These are phyloP conservation scores for Paecilomyces dactylethromorphus DNA, from an alignment of 2,329 filamentous ascomycete genomes.

Conservation along the genomic window DNA sequence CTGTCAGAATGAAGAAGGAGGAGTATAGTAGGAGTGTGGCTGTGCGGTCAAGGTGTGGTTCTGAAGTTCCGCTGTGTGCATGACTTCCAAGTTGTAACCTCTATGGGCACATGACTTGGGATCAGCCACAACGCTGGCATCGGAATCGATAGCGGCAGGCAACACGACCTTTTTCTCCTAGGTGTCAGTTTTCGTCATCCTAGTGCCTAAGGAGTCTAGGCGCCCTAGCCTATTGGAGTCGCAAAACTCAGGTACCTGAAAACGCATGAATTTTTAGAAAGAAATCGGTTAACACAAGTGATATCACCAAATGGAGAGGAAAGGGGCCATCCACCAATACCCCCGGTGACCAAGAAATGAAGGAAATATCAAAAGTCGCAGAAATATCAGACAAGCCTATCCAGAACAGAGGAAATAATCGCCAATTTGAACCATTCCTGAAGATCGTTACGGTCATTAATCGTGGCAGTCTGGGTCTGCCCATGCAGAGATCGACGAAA, in stretches of 20 bases:
- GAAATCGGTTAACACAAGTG: neutral
- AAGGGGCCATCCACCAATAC: neutral
- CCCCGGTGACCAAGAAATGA: conserved; percentile 4
- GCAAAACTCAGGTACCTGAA: neutral
- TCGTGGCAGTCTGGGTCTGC: conserved; percentile 9
- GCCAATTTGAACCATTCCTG: conserved; percentile 5
- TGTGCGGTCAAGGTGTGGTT: neutral
- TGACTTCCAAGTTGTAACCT: neutral
- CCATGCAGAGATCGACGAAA: neutral
- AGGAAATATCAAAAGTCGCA: conserved; percentile 2
- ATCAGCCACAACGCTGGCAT: neutral
- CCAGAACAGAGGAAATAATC: conserved; percentile 12
- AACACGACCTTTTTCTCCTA: neutral
- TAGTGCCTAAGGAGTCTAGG: neutral
- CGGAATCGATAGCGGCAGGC: neutral
- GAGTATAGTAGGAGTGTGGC: neutral
- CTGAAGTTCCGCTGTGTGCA: neutral
- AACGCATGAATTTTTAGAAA: neutral
- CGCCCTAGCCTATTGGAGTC: neutral
- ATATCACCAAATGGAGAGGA: neutral
- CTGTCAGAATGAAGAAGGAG: neutral
- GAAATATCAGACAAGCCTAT: conserved; percentile 6
- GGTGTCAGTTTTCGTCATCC: neutral
- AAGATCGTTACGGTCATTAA: conserved; percentile 15
- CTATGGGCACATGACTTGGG: neutral